Evolutionary conservation across 495 filamentous ascomycete species (phyloP).

Genomic region (Tuber aestivum): DNA sequence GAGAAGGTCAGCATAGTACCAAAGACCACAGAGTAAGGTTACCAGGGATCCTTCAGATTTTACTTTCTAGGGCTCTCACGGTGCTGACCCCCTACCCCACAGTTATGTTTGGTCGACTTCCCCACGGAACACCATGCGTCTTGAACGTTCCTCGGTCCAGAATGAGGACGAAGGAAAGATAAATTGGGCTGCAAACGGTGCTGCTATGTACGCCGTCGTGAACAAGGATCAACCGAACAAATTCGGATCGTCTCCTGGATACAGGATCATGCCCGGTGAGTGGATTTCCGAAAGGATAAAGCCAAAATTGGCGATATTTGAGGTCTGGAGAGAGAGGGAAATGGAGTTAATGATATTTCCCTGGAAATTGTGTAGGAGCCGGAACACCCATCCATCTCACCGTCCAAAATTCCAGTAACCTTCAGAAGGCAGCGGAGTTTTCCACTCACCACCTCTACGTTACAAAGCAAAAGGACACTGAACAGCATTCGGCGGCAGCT

Average conservation of each 20-base stretch:
- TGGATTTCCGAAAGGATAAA: not conserved
- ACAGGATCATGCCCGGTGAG: constrained; percentile 47
- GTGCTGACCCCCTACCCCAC: constrained; percentile 4
- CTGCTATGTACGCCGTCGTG: constrained; percentile 50
- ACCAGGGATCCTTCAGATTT: constrained; percentile 16
- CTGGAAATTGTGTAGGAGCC: constrained; percentile 19
- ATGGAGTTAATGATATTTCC: not conserved
- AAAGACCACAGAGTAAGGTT: constrained; percentile 37
- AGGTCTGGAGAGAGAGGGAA: not conserved
- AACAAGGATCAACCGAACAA: constrained; percentile 52
- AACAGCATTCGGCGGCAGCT: constrained; percentile 48
- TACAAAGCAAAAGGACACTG: constrained; percentile 52
- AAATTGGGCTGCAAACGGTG: constrained; percentile 51
- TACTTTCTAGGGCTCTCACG: constrained; percentile 5
- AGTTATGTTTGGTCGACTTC: constrained; percentile 49
- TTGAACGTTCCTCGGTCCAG: constrained; percentile 47
- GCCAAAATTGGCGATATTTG: not conserved
- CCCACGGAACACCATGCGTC: constrained; percentile 53
- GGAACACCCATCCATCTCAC: constrained; percentile 48
- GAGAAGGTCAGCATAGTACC: constrained; percentile 46
- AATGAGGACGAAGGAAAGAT: constrained; percentile 50
- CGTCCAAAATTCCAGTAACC: constrained; percentile 48
- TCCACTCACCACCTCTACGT: constrained; percentile 51
- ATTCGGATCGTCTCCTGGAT: constrained; percentile 54
- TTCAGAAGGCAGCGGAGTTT: constrained; percentile 49